Base-by-base conservation (phyloP, 2,329 filamentous ascomycete species). In the Arthrinium puccinioides region DNA sequence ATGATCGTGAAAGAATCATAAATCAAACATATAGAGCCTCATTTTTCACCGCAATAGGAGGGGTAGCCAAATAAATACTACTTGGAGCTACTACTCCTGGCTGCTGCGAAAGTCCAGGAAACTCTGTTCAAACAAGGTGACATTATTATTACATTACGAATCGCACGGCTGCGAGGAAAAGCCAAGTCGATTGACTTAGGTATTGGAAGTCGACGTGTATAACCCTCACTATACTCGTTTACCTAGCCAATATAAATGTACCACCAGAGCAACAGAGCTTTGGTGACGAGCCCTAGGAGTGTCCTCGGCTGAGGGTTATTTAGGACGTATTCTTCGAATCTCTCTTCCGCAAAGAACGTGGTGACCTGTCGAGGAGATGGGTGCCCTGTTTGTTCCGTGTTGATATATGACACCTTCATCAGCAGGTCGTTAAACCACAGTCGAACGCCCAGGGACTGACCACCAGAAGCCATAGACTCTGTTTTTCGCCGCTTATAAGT, bases 291-390 rank as follows among this genome's bases (percentile, higher is more conserved):
- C 18, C 16, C 33, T 6, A 18, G 28, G 11, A 38, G 36, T 9
- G 36, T 32, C 10, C 36, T 18, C 8, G 36, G 36, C 13, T 25
- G 5, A 5, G 44, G 38, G 19, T 55, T 57, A n/a, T 53, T 33
- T 10, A 56, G 37, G 21, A 56, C 42, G n/a, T 45, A 42, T 9
- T 54, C 54, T 8, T 53, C 52, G 25, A 59, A 51, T 9, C 55
- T 44, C 46, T 58, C 55, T 29, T 59, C 55, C 13, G 45, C 50
- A 35, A 52, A 57, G 14, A 58, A 50, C 2, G 47, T 42, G 24
- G 37, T 42, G 32, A 54, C 39, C 21, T 53, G 46, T 23, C 45
- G 47, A 11, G 40, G 41, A 16, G 53, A 43, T 21, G 45, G 38
- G 4, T 50, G 49, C 6, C 49, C 49, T 3, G 46, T 48, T 20